Evolutionary conservation across 371 early-diverging fungal species (phyloP), one percentile per base, ranked within the genome.

Genomic region (Mortierella sp.): DNA sequence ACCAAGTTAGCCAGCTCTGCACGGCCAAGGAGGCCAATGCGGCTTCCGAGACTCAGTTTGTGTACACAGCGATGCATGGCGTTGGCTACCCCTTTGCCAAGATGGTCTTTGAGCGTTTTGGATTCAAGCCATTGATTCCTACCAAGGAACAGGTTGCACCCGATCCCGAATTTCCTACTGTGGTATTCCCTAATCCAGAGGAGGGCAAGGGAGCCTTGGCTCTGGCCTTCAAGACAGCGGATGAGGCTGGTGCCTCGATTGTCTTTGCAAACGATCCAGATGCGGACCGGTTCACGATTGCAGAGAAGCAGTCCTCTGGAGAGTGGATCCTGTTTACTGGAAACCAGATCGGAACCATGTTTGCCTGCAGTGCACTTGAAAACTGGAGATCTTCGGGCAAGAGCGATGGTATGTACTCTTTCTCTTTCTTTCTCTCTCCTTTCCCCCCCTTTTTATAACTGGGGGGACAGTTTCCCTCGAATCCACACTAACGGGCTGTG

Each of bases 221-320:
- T 9, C 69, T 95, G 70, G 96, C 97, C 12, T 92, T 96, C 62
- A 74, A 87, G 56, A 82, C 88, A 23, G 98, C 98, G 0, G 89
- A 93, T 30, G 61, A 75, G 44, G 68, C 71, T 43, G 83, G 82
- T 21, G 86, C 88, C 25, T 74, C 64, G 11, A 75, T 97, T 29
- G 94, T 98, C n/a, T 79, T 98, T 43, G 97, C 98, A n/a, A 98
- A 97, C 80, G 98, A 98, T 75, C 98, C 98, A 1, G 98, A 98
- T 84, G 98, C 97, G n/a, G 98, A 98, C 81, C 89, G 98, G 29
- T 88, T 98, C 51, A 95, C 97, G 1, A 91, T 92, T 45, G 96
- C 96, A 47, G 97, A 98, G 83, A 87, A 87, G 76, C 88, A 87
- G 68, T 60, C 85, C 14, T 75, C 82, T 52, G 93, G 91, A 43